Base-by-base conservation (phyloP, 2,329 filamentous ascomycete genomes). In the Fusarium xylarioides region DNA sequence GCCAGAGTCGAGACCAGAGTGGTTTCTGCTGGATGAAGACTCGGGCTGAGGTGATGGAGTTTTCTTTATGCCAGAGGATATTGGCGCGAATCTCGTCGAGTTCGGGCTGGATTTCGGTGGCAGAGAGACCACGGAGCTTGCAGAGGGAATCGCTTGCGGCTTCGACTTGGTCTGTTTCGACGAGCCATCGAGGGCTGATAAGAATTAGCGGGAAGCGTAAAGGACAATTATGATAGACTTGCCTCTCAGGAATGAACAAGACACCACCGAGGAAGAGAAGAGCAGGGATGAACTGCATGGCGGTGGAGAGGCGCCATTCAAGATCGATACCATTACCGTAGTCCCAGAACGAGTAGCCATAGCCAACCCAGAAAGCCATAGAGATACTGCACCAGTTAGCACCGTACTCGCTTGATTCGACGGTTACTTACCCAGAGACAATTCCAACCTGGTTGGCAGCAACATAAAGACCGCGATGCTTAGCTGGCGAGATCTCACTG, bases 51-150 rank as follows among this genome's bases (percentile, higher is more conserved):
- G 54, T 68, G 40, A 68, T 62, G 4, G 65, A 68, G 11, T 68
- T 68, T 14, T 68, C 65, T 5, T 68, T 30, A 7, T 68, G 65
- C 65, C 65, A 68, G 5, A 68, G 63, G 4, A 68, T 68, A 9
- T 68, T 68, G 63, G 65, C 65, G 12, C 52, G 65, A 4, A 68
- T 68, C 54, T 68, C 65, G 18, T 68, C 65, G 6, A 68, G 65
- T 28, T 68, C 65, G 2, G 65, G 65, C 3, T 67, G 65, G 21
- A 68, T 42, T n/a, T 68, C 21, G 7, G 2, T 5, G 0, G 40
- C 15, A 0, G 65, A 14, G 1, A 68, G 65, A 19, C 63, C 63
- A 0, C 65, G 65, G 4, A 68, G 35, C 1, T 68, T 68, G 18
- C 53, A 32, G 7, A 68, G 63, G 1, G 65, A 52, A 1, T 37